Evolutionary conservation across 129 eudicot species (phyloP), one percentile per base, ranked within the genome.

Genomic region (Flaveria brownii): DNA sequence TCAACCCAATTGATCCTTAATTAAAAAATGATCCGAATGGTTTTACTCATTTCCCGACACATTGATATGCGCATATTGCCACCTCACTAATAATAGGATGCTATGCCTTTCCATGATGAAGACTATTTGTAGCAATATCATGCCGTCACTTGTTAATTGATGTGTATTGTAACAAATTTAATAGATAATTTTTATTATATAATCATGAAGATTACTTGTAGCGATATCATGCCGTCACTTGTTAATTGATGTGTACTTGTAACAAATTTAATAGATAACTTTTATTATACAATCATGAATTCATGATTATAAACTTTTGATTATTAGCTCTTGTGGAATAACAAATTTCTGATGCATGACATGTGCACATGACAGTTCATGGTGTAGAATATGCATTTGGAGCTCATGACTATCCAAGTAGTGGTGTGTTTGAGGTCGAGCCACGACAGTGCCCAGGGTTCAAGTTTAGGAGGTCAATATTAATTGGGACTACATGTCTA

Each of bases 391-490:
- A 90, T 72, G 96, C 92, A 43, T 90, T 85, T 86, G 96, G 96
- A 52, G 96, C 96, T 7, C 96, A 90, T 30, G 93, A 90, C 62
- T 82, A 79, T 75, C 82, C 92, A 52, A 81, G 86, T 2, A 90
- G 90, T 36, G 96, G 96, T 9, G 87, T 90, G 15, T 90, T 87
- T 80, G 96, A 90, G 81, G 96, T 87, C 23, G 91, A 90, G 69
- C 96, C 96, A n/a, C 77, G 87, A 33, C 87, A 87, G 60, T 90
- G 96, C 85, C 92, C 92, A 26, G 96, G 96, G 20, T 90, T 90
- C 81, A 85, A 83, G 68, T 90, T 90, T 81, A 82, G 96, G 84
- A 82, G 81, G 81, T 87, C 96, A 0, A 78, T 90, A n/a, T 82
- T 87, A 72, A 80, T 90, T 30, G 96, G 92, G 76, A 89, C 87